Conservation (phyloP, 441 rosid genomes). For the Codiaeum variegatum region DNA sequence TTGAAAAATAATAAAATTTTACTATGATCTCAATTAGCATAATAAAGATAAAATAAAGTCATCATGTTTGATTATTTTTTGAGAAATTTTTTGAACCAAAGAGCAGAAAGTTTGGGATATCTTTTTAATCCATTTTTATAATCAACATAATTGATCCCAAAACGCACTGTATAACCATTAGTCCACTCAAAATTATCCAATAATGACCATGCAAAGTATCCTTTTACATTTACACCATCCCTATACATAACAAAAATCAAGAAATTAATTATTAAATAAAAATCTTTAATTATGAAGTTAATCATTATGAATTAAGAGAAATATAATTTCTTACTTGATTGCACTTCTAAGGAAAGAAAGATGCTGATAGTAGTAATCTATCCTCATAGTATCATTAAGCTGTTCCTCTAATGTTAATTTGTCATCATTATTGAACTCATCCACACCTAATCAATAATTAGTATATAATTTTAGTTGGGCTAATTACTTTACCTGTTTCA, state of each 20-base stretch:
- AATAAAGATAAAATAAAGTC: neutral
- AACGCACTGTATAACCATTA: constrained; percentile 43
- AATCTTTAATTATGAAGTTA: neutral
- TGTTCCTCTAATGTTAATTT: constrained; percentile 25
- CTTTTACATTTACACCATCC: constrained; percentile 50
- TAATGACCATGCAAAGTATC: constrained; percentile 54
- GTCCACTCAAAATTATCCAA: constrained; percentile 52
- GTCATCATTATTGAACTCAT: constrained; percentile 28
- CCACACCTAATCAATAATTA: constrained; percentile 26
- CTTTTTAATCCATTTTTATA: constrained; percentile 40
- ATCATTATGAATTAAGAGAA: neutral
- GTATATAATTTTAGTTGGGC: no score
- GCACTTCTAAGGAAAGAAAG: constrained; percentile 28
- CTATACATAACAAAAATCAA: constrained; percentile 2
- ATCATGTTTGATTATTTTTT: constrained; percentile 14
- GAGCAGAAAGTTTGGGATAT: constrained; percentile 45
- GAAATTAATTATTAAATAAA: neutral
- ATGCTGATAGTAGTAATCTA: constrained; percentile 26
- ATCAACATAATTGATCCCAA: constrained; percentile 56
- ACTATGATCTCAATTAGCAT: no score
- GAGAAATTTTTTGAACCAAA: constrained; percentile 47
- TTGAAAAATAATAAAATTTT: no score
- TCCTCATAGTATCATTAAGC: constrained; percentile 26
- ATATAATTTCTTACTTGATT: constrained; percentile 26
- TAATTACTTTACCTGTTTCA: no score